phyloP scores from a whole-genome alignment of 192 early-diverging fungal species.

The Backusella mclennaniae region DNA sequence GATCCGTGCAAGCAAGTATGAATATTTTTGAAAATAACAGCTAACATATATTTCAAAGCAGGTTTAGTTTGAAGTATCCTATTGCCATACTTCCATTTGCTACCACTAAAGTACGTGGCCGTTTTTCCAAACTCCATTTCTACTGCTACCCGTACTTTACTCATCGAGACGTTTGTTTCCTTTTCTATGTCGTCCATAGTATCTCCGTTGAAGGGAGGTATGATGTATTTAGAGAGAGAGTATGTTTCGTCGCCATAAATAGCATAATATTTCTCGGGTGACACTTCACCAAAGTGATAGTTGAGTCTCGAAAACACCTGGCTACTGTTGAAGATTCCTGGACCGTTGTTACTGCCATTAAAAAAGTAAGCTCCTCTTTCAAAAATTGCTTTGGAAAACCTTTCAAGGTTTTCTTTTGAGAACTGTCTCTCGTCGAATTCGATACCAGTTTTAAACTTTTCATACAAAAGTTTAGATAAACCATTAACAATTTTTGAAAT shows the following conservation, averaged over 20 bases:
- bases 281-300: background rate
- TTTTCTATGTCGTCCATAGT: background rate
- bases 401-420: background rate
- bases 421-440: background rate
- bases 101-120: background rate
- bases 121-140: background rate
- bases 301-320: background rate
- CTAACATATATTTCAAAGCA: background rate
- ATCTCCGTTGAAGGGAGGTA: background rate
- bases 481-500: background rate
- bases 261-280: background rate
- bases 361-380: background rate
- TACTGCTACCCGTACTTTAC: background rate
- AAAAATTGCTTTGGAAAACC: background rate
- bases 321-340: background rate
- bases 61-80: background rate
- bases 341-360: background rate
- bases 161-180: background rate
- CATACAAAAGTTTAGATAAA: background rate
- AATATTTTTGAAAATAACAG: background rate
- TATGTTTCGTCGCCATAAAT: conserved; percentile 2
- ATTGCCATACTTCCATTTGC: background rate
- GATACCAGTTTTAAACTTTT: background rate
- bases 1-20: background rate
- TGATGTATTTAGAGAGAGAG: background rate